Evolutionary conservation across 768 basidiomycete genomes (phyloP), one percentile per base, ranked within the genome.

Genomic region (Grammothele lineata): DNA sequence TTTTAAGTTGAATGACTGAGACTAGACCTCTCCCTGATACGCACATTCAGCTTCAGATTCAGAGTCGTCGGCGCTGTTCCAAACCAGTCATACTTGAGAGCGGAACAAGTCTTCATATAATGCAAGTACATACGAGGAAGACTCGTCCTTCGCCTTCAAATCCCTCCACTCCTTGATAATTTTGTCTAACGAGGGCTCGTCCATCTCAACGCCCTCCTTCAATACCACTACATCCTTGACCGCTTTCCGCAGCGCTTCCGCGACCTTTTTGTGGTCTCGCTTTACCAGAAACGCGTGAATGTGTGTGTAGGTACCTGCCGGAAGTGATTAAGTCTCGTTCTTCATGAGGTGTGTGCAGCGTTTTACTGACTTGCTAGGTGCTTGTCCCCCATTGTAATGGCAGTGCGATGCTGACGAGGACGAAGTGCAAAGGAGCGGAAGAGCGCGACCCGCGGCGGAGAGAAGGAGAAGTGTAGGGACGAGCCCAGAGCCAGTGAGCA

Each of bases 281-380:
- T 80, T 76, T 48, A 64, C 70, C 30, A 93, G 72, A 66, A 92
- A 93, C 8, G 78, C 69, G 59, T 90, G 76, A 48, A 93, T 81
- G 40, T 90, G 67, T 55, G 79, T 75, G 70, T 91, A 93, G 4
- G 86, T 83, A 19, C 73, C 90, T 91, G 59, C 27, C 14, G 7
- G 27, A 30, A 30, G 27, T 30, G 27, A n/a, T n/a, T n/a, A n/a
- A 30, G 27, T 30, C 27, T 30, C 27, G 27, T 14, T 7, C 27
- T 30, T 30, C 14, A 7, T 30, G 27, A 9, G 17, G 27, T 18
- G 4, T 25, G 10, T 27, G 1, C 2, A 26, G 3, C 10, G 30
- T 2, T 6, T 6, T 5, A 46, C 56, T 30, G 19, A 57, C 56
- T 38, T 24, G 52, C 56, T 9, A 57, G 21, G 30, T 40, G 48